A percentile compares a stretch with the other conserved stretches of the same genome.
phyloP scores from a whole-genome alignment of 2,329 filamentous ascomycete species.

The Phialophora chinensis region DNA sequence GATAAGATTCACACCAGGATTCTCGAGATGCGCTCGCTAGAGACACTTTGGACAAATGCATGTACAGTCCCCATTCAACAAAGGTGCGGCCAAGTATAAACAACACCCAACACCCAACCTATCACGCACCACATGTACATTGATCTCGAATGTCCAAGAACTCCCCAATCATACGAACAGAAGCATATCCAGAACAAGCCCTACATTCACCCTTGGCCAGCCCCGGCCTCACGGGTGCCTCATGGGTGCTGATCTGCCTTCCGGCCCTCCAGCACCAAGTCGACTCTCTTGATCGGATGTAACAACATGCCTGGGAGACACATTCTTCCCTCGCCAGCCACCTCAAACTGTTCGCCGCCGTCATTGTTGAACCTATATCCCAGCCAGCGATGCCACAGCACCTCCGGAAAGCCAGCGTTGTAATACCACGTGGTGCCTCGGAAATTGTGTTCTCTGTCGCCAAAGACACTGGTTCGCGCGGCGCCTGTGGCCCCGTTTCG shows the following conservation, averaged over 20 bases:
- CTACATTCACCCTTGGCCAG: background rate
- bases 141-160: background rate
- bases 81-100: background rate
- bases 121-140: background rate
- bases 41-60: background rate
- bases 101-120: background rate
- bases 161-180: background rate
- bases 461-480: constrained; percentile 73
- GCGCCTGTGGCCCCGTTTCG: constrained; percentile 77
- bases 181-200: constrained; percentile 1
- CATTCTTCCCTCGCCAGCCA: constrained; percentile 79
- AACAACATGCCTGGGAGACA: constrained; percentile 88
- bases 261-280: constrained; percentile 50
- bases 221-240: background rate
- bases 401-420: constrained; percentile 78
- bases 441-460: constrained; percentile 88
- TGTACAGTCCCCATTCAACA: background rate
- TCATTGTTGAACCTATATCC: constrained; percentile 80
- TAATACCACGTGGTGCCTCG: constrained; percentile 90
- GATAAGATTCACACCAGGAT: background rate
- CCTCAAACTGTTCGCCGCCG: constrained; percentile 77
- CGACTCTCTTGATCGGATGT: constrained; percentile 83
- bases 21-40: background rate
- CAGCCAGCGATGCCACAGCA: constrained; percentile 84
- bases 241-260: constrained; percentile 30